Evolutionary conservation across 345 rosid genomes (phyloP).

Genomic region (Eucalyptus caleyi): DNA sequence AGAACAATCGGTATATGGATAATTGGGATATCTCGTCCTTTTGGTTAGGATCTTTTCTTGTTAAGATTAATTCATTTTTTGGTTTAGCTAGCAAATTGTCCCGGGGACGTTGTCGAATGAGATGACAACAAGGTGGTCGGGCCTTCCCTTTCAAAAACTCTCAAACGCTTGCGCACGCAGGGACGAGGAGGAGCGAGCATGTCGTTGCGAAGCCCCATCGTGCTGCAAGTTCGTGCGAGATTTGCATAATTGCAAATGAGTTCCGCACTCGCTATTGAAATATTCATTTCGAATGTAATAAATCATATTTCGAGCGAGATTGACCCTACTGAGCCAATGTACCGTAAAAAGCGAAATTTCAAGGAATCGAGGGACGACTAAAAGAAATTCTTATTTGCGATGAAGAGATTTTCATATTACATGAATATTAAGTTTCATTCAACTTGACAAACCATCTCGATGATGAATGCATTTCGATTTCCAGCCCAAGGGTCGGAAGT

Average conservation of each 20-base stretch:
- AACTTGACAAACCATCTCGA: neutral
- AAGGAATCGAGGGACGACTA: accelerated
- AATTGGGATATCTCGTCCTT: neutral
- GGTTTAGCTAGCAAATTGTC: neutral
- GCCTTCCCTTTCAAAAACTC: neutral
- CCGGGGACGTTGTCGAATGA: neutral
- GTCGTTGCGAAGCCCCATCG: neutral
- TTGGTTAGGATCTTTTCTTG: neutral
- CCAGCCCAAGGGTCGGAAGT: neutral
- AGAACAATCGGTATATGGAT: neutral
- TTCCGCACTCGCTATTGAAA: neutral
- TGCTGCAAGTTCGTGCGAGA: neutral
- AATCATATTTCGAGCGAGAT: neutral
- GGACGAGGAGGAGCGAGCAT: neutral
- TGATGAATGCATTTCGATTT: accelerated
- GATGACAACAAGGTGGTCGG: neutral
- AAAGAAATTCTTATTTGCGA: neutral
- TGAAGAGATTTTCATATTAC: neutral
- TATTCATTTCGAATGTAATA: neutral
- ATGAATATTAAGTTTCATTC: neutral
- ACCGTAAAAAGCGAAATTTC: accelerated
- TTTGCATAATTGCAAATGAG: neutral
- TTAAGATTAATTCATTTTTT: neutral
- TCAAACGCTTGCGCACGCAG: neutral
- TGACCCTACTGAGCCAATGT: neutral